Percentiles rank a stretch among this genome's conserved stretches.
These are phyloP conservation scores for Letharia lupina DNA, from an alignment of 495 filamentous ascomycete species.

Conservation along the genomic window DNA sequence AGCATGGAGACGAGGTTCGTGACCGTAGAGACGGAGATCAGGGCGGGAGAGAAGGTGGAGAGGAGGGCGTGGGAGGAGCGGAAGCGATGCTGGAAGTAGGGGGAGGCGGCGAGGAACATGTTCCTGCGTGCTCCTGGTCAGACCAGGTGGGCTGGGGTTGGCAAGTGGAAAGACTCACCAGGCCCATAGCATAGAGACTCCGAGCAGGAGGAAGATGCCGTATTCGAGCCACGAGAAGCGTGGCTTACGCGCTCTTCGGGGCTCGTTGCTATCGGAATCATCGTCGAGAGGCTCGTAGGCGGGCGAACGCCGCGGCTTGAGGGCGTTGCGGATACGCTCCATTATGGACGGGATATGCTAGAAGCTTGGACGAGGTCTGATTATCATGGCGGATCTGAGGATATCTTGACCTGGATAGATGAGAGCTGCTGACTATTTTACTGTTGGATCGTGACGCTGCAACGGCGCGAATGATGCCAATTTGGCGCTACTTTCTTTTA, in stretches of 20 bases:
- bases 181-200: slow-evolving; percentile 91
- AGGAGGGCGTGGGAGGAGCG: slow-evolving; percentile 58
- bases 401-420: neutral
- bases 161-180: slow-evolving; percentile 52
- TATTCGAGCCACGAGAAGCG: slow-evolving; percentile 73
- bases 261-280: slow-evolving; percentile 14
- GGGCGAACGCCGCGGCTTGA: slow-evolving; percentile 19
- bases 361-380: neutral
- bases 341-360: slow-evolving; percentile 7
- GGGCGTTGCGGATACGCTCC: slow-evolving; percentile 24
- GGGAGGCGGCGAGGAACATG: slow-evolving; percentile 80
- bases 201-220: slow-evolving; percentile 73
- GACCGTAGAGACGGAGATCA: slow-evolving; percentile 75
- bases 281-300: slow-evolving; percentile 23
- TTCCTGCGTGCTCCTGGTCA: slow-evolving; percentile 53
- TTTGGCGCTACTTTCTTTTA: neutral
- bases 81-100: slow-evolving; percentile 66
- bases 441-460: neutral
- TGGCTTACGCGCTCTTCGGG: slow-evolving; percentile 7
- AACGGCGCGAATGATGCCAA: neutral
- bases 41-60: slow-evolving; percentile 75
- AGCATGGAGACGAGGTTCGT: slow-evolving; percentile 68
- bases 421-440: neutral
- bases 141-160: neutral
- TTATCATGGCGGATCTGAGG: slow-evolving; percentile 1